Base-by-base conservation (phyloP, 2,329 filamentous ascomycete species). In the Aspergillus sp. region DNA sequence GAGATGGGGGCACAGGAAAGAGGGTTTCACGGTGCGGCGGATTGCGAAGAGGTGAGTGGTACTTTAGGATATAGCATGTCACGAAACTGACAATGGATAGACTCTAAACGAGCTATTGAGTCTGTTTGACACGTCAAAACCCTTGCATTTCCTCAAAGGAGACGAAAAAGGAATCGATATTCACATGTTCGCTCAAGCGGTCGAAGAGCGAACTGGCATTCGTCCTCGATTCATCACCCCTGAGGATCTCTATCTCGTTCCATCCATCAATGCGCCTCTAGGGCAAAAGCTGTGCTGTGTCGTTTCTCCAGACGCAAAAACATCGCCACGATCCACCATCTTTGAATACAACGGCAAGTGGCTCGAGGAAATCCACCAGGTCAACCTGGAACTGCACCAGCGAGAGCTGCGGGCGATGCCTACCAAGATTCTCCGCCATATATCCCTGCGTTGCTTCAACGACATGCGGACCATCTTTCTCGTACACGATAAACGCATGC, bases 401-500 rank as follows among this genome's bases (percentile, higher is more conserved):
- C 13, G 9, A 6, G 35, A 37, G 9, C 13, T 37, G 11, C 13
- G 11, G 5, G 19, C 35, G 2, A n/a, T 37, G 9, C 26, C 35
- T 11, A n/a, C 7, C 9, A 11, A 37, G 5, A 28, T 37, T 7
- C 19, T 27, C 7, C 35, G 35, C 5, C 35, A 28, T 27, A 10
- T 37, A 7, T 10, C 19, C 19, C 19, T 12, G 19, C 5, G 2
- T 5, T 37, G 19, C 19, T 11, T 6, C 13, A 37, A 37, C 10
- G 56, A 60, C 35, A 46, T 59, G 28, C 48, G 57, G 19, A 52
- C 48, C 19, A 48, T 59, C 4, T 50, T 54, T 28, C 44, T 60
- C 9, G 46, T 55, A 7, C 57, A 58, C 37, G 57, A 60, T 37
- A 60, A 58, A 39, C 28, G 58, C 39, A 55, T 59, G 46, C 43